phyloP scores from a whole-genome alignment of 352 stramenopile genomes.

The Phytopythium boreale region DNA sequence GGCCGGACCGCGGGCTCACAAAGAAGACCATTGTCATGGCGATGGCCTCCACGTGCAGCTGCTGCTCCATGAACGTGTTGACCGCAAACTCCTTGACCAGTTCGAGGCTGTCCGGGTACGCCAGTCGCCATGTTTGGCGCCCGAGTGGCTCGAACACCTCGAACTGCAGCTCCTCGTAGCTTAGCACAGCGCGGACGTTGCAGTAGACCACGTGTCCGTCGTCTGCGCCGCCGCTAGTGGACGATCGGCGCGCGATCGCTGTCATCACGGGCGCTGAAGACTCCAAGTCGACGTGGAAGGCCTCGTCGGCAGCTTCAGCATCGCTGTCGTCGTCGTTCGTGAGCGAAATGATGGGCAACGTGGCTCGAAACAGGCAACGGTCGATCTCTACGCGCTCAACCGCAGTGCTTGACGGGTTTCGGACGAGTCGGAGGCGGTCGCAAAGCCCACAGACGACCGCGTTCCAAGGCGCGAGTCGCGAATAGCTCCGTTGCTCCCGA shows the following conservation, averaged over 20 bases:
- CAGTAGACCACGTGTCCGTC: conserved; percentile 29
- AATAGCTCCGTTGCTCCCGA: conserved; percentile 1
- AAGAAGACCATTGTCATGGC: conserved; percentile 48
- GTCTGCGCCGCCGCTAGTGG: background rate
- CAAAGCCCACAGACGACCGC: conserved; percentile 32
- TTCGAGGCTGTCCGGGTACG: conserved; percentile 49
- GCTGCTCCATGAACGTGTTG: conserved; percentile 53
- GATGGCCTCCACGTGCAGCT: conserved; percentile 60
- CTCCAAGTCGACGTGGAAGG: background rate
- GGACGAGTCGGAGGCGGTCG: conserved; percentile 21
- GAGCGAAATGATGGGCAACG: conserved; percentile 36
- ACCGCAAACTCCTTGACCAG: conserved; percentile 50
- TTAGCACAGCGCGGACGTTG: conserved; percentile 29
- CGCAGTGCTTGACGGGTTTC: background rate
- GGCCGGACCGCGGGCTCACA: conserved; percentile 14
- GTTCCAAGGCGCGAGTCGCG: conserved; percentile 25
- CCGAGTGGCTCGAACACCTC: conserved; percentile 34
- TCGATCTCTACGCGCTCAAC: conserved; percentile 24
- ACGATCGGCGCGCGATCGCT: background rate
- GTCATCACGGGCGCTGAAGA: background rate
- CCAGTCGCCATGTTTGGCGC: conserved; percentile 21
- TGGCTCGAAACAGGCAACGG: conserved; percentile 39
- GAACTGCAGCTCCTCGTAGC: conserved; percentile 25
- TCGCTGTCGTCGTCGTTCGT: conserved; percentile 18
- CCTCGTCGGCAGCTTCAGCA: conserved; percentile 7